phyloP scores from a whole-genome alignment of 805 yeast species.

The Monosporozyma unispora region DNA sequence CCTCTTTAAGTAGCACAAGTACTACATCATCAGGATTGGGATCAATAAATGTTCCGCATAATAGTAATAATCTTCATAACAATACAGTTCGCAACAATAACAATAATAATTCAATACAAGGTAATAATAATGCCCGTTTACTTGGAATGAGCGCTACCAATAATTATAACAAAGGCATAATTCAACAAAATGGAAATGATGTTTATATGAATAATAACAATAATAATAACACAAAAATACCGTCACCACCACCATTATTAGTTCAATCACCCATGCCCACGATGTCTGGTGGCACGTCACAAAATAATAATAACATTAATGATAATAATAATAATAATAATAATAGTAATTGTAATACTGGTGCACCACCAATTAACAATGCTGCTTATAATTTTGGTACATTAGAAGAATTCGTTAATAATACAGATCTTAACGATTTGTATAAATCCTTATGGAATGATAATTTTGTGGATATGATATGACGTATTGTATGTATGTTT shows the following conservation, averaged over 20 bases:
- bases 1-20: neutral
- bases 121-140: neutral
- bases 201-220: neutral
- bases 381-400: conserved; percentile 18
- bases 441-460: conserved; percentile 25
- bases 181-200: neutral
- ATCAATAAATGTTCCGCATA: neutral
- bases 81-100: neutral
- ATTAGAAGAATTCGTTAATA: conserved; percentile 22
- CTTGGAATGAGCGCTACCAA: too few relatives aligned
- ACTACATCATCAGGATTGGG: neutral
- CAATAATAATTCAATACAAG: too few relatives aligned
- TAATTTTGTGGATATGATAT: neutral
- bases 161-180: too few relatives aligned
- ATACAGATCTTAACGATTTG: conserved; percentile 22
- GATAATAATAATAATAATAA: too few relatives aligned
- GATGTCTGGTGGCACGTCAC: neutral
- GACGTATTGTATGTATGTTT: neutral
- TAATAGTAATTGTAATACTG: too few relatives aligned
- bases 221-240: neutral
- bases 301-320: neutral
- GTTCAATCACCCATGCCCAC: neutral
- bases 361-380: neutral
- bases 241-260: neutral
- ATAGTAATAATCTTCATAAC: neutral